phyloP scores from a whole-genome alignment of 257 asterid species.

The Solanum etuberosum region DNA sequence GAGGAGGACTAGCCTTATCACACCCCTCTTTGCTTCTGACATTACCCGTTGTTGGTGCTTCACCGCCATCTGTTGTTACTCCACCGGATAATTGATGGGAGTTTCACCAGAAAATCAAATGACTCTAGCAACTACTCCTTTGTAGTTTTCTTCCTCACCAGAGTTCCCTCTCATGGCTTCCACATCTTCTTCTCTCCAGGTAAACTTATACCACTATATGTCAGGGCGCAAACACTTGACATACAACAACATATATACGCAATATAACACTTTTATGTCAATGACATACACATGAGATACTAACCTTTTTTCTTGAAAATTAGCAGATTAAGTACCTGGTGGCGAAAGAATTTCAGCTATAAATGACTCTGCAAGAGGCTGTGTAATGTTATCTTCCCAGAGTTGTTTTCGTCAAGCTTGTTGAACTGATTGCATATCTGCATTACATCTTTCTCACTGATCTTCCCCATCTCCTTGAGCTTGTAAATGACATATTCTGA shows the following conservation, averaged over 20 bases:
- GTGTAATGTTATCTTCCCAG: constrained; percentile 68
- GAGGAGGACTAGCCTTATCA: not conserved
- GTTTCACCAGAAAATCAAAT: not conserved
- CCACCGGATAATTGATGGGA: not conserved
- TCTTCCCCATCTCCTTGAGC: constrained; percentile 81
- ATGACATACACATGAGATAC: not conserved
- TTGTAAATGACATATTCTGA: constrained; percentile 73
- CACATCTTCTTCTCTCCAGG: not conserved
- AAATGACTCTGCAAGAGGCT: constrained; percentile 47
- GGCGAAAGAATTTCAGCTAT: not conserved
- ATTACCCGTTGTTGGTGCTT: not conserved
- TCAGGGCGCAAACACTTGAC: not conserved
- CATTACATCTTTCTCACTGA: constrained; percentile 54
- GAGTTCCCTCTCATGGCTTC: not conserved
- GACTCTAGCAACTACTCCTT: not conserved
- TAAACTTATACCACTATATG: not conserved
- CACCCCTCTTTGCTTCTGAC: not conserved
- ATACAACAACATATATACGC: not conserved
- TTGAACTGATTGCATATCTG: constrained; percentile 56
- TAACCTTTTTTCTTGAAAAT: not conserved
- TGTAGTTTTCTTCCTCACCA: not conserved
- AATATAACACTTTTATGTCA: not conserved
- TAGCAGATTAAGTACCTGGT: not conserved
- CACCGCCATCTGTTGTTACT: not conserved
- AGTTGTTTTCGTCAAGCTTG: constrained; percentile 52